phyloP scores from a whole-genome alignment of 371 early-diverging fungal species.

The Capniomyces stellatus region DNA sequence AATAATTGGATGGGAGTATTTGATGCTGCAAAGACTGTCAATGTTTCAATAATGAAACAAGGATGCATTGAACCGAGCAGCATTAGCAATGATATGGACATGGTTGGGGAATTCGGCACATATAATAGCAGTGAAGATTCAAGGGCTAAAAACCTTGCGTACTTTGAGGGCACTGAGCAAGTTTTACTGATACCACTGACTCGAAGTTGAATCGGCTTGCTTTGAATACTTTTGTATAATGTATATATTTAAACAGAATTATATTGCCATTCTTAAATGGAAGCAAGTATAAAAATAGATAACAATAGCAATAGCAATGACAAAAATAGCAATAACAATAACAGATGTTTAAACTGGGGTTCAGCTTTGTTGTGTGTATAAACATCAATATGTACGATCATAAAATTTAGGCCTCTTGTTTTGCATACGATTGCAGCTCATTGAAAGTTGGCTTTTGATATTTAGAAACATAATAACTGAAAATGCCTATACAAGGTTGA shows the following conservation, averaged over 20 bases:
- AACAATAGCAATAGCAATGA: too few relatives aligned
- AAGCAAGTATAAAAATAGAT: too few relatives aligned
- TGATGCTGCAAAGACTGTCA: background rate
- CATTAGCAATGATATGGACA: background rate
- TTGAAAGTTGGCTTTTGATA: too few relatives aligned
- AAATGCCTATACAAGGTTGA: background rate
- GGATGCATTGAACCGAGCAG: background rate
- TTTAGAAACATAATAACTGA: background rate
- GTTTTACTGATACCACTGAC: background rate
- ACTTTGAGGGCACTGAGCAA: background rate
- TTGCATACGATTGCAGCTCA: background rate
- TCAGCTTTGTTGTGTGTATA: too few relatives aligned
- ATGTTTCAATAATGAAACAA: background rate
- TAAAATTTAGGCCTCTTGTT: background rate
- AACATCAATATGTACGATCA: background rate
- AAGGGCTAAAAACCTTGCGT: background rate
- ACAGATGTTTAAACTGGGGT: too few relatives aligned
- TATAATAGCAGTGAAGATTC: background rate
- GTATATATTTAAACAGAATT: too few relatives aligned
- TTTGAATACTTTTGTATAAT: too few relatives aligned
- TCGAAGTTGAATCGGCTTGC: background rate
- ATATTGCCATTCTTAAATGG: too few relatives aligned
- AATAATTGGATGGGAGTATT: constrained; percentile 1
- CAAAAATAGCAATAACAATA: too few relatives aligned
- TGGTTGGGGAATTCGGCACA: too few relatives aligned